Percentiles rank a stretch among this genome's conserved stretches.
Conservation (phyloP, 2,329 filamentous ascomycete genomes). For the Cladorrhinum sp. region DNA sequence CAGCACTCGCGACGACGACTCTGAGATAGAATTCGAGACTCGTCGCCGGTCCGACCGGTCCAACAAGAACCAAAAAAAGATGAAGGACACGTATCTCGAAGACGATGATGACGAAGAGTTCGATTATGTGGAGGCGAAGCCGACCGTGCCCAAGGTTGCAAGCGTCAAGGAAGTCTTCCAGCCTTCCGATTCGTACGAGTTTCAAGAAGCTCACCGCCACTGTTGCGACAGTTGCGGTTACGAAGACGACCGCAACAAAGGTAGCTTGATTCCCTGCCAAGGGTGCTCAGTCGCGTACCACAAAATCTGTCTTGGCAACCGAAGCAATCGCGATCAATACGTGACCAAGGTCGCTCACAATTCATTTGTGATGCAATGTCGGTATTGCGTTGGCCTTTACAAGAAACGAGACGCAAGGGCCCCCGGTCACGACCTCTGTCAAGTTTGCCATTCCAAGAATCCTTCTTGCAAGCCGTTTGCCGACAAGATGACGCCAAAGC, state of each 20-base stretch:
- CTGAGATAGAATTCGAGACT: slow-evolving; percentile 51
- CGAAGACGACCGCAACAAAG: slow-evolving; percentile 56
- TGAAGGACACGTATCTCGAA: slow-evolving; percentile 51
- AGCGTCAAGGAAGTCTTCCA: slow-evolving; percentile 74
- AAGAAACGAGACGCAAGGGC: slow-evolving; percentile 65
- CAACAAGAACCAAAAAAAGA: slow-evolving; percentile 42
- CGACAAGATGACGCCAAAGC: slow-evolving; percentile 64
- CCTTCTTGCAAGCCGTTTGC: slow-evolving; percentile 73
- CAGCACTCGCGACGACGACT: slow-evolving; percentile 13
- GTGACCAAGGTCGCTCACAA: slow-evolving; percentile 79
- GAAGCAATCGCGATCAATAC: slow-evolving; percentile 75
- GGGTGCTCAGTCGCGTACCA: slow-evolving; percentile 85
- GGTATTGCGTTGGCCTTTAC: slow-evolving; percentile 70
- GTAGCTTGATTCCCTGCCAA: slow-evolving; percentile 79
- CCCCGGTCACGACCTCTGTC: slow-evolving; percentile 70
- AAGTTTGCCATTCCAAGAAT: slow-evolving; percentile 64
- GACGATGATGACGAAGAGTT: slow-evolving; percentile 52
- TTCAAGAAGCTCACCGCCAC: slow-evolving; percentile 66
- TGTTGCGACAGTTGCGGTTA: slow-evolving; percentile 69
- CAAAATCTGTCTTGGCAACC: slow-evolving; percentile 72
- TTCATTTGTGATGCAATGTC: slow-evolving; percentile 85
- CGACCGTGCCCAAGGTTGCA: slow-evolving; percentile 50
- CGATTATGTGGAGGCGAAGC: slow-evolving; percentile 42
- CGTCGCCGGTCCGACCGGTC: slow-evolving; percentile 49
- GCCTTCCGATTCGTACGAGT: slow-evolving; percentile 50